A percentile compares a stretch with the other conserved stretches of the same genome.
phyloP scores from a whole-genome alignment of 495 filamentous ascomycete species.

The Podospora bellae-mahoneyi region DNA sequence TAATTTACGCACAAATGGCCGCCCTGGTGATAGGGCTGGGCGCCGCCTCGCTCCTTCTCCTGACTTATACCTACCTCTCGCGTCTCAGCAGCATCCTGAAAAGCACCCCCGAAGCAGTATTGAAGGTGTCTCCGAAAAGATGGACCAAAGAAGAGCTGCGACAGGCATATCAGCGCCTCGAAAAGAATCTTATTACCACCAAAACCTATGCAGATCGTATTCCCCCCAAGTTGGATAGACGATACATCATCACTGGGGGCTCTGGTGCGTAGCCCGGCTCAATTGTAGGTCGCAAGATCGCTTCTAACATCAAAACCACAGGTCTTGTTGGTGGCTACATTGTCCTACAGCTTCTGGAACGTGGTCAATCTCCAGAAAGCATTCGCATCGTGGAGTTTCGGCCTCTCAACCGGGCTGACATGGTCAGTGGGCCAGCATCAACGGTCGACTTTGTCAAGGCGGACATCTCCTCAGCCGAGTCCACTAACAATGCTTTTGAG shows the following conservation, averaged over 20 bases:
- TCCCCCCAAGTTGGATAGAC: conserved; percentile 52
- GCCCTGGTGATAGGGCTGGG: background rate
- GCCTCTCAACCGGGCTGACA: conserved; percentile 36
- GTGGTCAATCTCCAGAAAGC: conserved; percentile 37
- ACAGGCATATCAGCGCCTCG: conserved; percentile 42
- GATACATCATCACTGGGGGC: conserved; percentile 57
- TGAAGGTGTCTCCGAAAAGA: conserved; percentile 39
- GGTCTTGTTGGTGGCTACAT: conserved; percentile 46
- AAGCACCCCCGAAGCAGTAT: conserved; percentile 46
- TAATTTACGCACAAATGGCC: background rate
- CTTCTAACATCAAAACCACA: conserved; percentile 10
- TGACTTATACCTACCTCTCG: conserved; percentile 41
- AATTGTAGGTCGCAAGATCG: background rate
- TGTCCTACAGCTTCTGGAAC: conserved; percentile 43
- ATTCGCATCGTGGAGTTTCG: conserved; percentile 46
- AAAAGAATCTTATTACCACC: conserved; percentile 38
- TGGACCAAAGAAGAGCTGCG: conserved; percentile 51
- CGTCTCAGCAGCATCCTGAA: conserved; percentile 50
- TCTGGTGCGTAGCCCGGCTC: conserved; percentile 44
- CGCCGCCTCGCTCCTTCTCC: conserved; percentile 12
- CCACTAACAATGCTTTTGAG: conserved; percentile 36
- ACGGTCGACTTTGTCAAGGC: conserved; percentile 40
- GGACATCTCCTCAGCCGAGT: conserved; percentile 39
- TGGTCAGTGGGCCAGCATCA: conserved; percentile 29
- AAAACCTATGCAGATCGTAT: conserved; percentile 45